phyloP scores from a whole-genome alignment of 768 basidiomycete genomes.

The Favolaschia claudopus region DNA sequence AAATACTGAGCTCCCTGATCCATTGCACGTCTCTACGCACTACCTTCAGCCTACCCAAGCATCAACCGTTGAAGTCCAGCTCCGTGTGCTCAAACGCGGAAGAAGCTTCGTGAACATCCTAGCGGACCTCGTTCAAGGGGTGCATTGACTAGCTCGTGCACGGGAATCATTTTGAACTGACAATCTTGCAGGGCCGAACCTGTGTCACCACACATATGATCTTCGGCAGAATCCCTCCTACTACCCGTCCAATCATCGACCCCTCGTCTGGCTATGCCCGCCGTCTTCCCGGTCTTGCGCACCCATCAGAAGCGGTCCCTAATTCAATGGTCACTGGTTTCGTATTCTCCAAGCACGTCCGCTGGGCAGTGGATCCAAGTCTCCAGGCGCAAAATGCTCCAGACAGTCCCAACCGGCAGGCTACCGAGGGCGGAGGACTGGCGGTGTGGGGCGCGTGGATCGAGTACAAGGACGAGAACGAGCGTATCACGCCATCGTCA shows the following conservation, averaged over 20 bases:
- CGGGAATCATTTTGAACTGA: not conserved
- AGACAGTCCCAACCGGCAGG: not conserved
- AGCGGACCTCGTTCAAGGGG: not conserved
- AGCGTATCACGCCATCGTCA: not conserved
- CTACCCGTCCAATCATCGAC: not conserved
- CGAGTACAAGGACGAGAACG: not conserved
- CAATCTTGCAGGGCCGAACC: not conserved
- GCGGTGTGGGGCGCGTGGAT: not conserved
- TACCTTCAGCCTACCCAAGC: not conserved
- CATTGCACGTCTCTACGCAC: not conserved
- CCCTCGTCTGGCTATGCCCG: not conserved
- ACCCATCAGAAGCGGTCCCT: not conserved
- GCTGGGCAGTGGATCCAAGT: not conserved
- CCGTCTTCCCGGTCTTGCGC: not conserved
- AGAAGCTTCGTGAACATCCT: not conserved
- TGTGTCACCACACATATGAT: not conserved
- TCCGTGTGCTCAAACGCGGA: not conserved
- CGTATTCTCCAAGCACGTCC: not conserved
- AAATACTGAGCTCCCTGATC: not conserved
- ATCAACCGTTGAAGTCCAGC: not conserved
- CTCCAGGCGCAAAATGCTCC: not conserved
- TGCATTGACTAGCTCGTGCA: not conserved
- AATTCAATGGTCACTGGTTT: not conserved
- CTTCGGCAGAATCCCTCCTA: not conserved
- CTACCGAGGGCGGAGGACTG: no score